Percentiles rank a stretch among this genome's conserved stretches.
These are phyloP conservation scores for Fusarium buxicola DNA, from an alignment of 2,329 filamentous ascomycete genomes.

Conservation along the genomic window DNA sequence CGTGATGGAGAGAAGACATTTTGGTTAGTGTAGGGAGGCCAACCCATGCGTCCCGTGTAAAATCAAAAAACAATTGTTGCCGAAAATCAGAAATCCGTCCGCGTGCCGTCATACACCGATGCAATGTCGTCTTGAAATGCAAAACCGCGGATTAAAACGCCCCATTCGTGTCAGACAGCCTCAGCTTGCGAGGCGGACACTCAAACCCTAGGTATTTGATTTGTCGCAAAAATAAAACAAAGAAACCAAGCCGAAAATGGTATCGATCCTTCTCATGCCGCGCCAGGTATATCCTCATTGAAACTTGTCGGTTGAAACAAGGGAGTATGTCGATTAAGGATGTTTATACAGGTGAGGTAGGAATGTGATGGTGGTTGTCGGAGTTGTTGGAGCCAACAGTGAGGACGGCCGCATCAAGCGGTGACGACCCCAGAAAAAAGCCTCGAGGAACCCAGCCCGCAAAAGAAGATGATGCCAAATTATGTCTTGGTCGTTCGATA, in stretches of 20 bases:
- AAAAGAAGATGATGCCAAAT: slow-evolving; percentile 57
- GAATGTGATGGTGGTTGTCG: slow-evolving; percentile 39
- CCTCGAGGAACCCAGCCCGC: slow-evolving; percentile 55
- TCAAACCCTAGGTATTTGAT: slow-evolving; percentile 45
- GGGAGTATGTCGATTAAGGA: slow-evolving; percentile 59
- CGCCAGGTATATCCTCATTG: slow-evolving; percentile 53
- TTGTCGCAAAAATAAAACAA: slow-evolving; percentile 46
- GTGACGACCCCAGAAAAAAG: slow-evolving; percentile 33
- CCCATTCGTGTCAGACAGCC: slow-evolving; percentile 58
- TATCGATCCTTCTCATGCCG: slow-evolving; percentile 60
- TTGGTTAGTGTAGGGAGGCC: slow-evolving; percentile 43
- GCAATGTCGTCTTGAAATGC: slow-evolving; percentile 59
- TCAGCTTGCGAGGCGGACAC: slow-evolving; percentile 51
- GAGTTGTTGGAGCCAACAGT: slow-evolving; percentile 48
- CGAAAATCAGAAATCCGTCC: slow-evolving; percentile 42
- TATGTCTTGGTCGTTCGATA: slow-evolving; percentile 50
- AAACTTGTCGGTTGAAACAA: slow-evolving; percentile 48
- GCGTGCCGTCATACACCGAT: slow-evolving; percentile 56
- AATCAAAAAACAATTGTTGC: slow-evolving; percentile 51
- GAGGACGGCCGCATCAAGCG: slow-evolving; percentile 43
- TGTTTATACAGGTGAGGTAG: slow-evolving; percentile 61
- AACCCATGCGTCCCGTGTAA: slow-evolving; percentile 43
- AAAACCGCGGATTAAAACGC: slow-evolving; percentile 52
- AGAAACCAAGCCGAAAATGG: slow-evolving; percentile 55
- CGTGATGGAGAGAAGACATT: slow-evolving; percentile 49